Evolutionary conservation across 805 yeast species (phyloP).

Genomic region (Saturnispora saitoi): DNA sequence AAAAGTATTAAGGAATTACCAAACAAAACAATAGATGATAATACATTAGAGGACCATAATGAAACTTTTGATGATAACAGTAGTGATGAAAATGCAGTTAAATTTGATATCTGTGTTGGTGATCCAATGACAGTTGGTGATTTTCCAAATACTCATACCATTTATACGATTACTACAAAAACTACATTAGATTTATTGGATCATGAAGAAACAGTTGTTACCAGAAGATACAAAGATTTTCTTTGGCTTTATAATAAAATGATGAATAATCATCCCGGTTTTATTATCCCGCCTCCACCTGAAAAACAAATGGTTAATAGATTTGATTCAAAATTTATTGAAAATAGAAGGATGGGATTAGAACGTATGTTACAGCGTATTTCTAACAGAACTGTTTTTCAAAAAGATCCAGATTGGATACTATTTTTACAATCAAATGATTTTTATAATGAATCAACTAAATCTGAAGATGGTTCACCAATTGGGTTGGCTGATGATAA

Average conservation of each 20-base stretch:
- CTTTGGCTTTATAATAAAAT: slow-evolving; percentile 90
- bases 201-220: slow-evolving; percentile 44
- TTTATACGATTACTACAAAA: slow-evolving; percentile 65
- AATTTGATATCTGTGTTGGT: slow-evolving; percentile 64
- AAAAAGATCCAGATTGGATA: slow-evolving; percentile 65
- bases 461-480: slow-evolving; percentile 41
- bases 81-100: slow-evolving; percentile 19
- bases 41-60: neutral
- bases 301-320: slow-evolving; percentile 91
- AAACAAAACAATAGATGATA: neutral
- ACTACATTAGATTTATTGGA: slow-evolving; percentile 36
- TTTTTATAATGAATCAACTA: slow-evolving; percentile 59
- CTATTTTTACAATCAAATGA: slow-evolving; percentile 71
- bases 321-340: slow-evolving; percentile 83
- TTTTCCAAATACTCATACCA: slow-evolving; percentile 78
- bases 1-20: neutral
- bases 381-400: slow-evolving; percentile 45
- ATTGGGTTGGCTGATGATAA: slow-evolving; percentile 27
- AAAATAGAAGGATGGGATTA: slow-evolving; percentile 71
- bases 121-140: slow-evolving; percentile 93
- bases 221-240: slow-evolving; percentile 85
- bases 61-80: neutral
- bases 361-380: slow-evolving; percentile 80
- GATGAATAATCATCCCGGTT: slow-evolving; percentile 80
- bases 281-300: slow-evolving; percentile 90